phyloP scores from a whole-genome alignment of 78 protist species.

The Planoprotostelium fungivorum region DNA sequence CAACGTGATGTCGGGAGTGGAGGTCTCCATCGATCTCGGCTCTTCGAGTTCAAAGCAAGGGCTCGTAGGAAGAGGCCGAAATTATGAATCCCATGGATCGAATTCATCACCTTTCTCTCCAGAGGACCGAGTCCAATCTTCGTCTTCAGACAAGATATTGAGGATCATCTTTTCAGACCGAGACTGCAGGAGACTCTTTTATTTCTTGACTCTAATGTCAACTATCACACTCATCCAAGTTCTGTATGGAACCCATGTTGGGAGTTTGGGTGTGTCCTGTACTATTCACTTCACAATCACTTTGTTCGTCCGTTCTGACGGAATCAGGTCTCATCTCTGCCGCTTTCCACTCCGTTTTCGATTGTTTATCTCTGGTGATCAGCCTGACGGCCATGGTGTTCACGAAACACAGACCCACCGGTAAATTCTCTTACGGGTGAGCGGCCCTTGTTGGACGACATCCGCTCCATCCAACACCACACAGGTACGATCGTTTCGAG shows the following conservation, averaged over 20 bases:
- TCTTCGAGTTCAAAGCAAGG: too few species aligned
- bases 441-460: not conserved
- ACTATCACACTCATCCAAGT: constrained; percentile 34
- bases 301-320: not conserved
- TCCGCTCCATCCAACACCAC: not conserved
- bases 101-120: not conserved
- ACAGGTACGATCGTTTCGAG: constrained; percentile 52
- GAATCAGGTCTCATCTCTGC: constrained; percentile 27
- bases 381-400: constrained; percentile 24
- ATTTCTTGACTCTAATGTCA: constrained; percentile 23
- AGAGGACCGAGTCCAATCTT: not conserved
- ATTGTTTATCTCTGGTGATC: constrained; percentile 42
- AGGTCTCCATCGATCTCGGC: not conserved
- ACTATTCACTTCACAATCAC: not conserved
- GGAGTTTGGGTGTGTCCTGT: constrained; percentile 30
- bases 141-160: not conserved
- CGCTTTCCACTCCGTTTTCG: constrained; percentile 53
- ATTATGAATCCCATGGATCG: not conserved
- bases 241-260: constrained; percentile 45
- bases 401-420: constrained; percentile 31
- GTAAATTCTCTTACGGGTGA: constrained; percentile 36
- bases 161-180: not conserved
- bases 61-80: too few species aligned
- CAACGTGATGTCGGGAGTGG: too few species aligned
- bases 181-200: not conserved